Evolutionary conservation across 2,329 filamentous ascomycete genomes (phyloP), one percentile per base, ranked within the genome.

Genomic region (Ophiognomonia clavigignenti-juglandacearum): DNA sequence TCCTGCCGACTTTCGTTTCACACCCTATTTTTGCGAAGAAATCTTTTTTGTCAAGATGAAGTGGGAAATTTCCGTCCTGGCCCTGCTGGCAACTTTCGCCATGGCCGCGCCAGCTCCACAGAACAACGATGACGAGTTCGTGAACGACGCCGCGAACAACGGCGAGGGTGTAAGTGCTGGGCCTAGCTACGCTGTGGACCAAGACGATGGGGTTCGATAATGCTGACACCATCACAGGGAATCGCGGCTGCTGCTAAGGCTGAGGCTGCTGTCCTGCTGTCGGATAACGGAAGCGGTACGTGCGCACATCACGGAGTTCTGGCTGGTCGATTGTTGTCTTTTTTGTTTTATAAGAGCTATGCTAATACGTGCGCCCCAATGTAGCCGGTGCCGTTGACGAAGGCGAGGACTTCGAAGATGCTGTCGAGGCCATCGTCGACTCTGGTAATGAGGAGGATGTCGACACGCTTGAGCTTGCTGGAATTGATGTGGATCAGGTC

Each of bases 91-190:
- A 26, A 47, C 45, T n/a, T 36, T 47, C 29, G 16, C 45, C n/a
- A 20, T 47, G 10, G 39, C 45, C 14, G 35, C 35, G 6, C 13
- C 23, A 36, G 6, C 38, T 31, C 18, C 32, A 24, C 32, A 27
- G 38, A 18, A 31, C 19, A 10, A 31, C 3, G 38, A 29, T 10
- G 36, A 23, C 9, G 26, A 20, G 6, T 38, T 14, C n/a, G 45
- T 47, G 18, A 47, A 47, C 22, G 38, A 39, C 5, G 40, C 39
- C n/a, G 45, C 45, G 38, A 47, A 47, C 27, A 42, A 47, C 16
- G 45, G 45, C 19, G 27, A 39, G 4, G 45, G 40, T 14, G 45
- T 47, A 13, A 36, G 44, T 46, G 6, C 34, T 3, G 10, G 13
- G 7, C 26, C 13, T 13, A 31, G 13, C 4, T 13, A n/a, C 29